Evolutionary conservation across 1,284 basidiomycete genomes (phyloP).

Genomic region (Trichosporon coremiiforme): DNA sequence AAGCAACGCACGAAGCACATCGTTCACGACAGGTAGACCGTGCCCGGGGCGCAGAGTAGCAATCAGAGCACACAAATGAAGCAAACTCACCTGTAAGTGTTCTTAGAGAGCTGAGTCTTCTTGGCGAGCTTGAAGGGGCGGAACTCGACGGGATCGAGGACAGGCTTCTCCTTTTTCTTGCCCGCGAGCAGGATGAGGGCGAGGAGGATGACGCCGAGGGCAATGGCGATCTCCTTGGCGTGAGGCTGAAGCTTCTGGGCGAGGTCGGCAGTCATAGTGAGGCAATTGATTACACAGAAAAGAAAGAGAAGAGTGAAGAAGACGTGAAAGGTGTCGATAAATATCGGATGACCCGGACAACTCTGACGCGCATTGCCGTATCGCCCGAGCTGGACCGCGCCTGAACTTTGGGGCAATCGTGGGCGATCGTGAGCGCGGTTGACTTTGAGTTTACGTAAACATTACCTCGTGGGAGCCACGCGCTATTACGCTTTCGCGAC

Average conservation of each 20-base stretch:
- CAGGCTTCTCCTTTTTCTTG: slow-evolving; percentile 28
- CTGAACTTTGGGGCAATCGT: slow-evolving; percentile 10
- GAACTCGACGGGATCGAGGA: slow-evolving; percentile 62
- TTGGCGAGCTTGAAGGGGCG: slow-evolving; percentile 77
- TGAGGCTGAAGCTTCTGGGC: slow-evolving; percentile 30
- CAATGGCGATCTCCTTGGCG: slow-evolving; percentile 36
- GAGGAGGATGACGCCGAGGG: slow-evolving; percentile 29
- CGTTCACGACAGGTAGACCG: too few species aligned
- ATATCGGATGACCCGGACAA: slow-evolving; percentile 4
- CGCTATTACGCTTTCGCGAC: background rate
- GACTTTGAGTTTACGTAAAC: background rate
- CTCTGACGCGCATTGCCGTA: slow-evolving; percentile 1
- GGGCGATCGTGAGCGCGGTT: background rate
- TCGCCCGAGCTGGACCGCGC: slow-evolving; percentile 12
- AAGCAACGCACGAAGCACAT: too few species aligned
- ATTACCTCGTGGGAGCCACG: slow-evolving; percentile 5
- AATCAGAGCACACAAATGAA: too few species aligned
- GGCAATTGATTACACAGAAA: background rate
- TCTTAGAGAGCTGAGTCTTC: slow-evolving; percentile 86
- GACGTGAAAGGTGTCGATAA: background rate
- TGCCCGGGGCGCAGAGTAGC: too few species aligned
- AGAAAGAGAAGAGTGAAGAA: background rate
- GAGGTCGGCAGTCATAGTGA: slow-evolving; percentile 20
- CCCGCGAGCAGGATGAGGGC: slow-evolving; percentile 29
- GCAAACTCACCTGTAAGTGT: slow-evolving; percentile 79